Evolutionary conservation across 164 flowering plant genomes (phyloP), one percentile per base, ranked within the genome.

Genomic region (Berberis thunbergii): DNA sequence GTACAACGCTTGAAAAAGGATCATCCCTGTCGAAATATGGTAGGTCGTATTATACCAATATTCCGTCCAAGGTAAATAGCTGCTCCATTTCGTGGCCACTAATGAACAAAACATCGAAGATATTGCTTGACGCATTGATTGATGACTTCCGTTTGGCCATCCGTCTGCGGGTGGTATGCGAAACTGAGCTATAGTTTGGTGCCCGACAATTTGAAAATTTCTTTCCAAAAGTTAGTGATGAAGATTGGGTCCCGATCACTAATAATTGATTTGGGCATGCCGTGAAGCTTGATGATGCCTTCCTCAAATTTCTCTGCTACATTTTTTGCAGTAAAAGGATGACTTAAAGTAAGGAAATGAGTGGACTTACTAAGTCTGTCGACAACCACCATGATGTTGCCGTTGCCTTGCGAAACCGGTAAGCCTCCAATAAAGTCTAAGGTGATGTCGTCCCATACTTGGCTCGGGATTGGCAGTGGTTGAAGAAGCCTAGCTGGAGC

Each of bases 251-350:
- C 63, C n/a, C 63, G 6, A 45, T 60, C 63, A 10, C 39, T 44
- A 6, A 60, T 39, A 7, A 60, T 60, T 10, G 64, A 61, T 10
- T 41, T 49, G 2, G 64, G 64, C 54, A 61, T 46, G 4, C 55
- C 54, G 39, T 61, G 64, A 39, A 61, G 58, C 7, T 13, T 9
- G 7, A 2, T 40, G 39, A 61, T 39, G 4, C 49, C 54, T 26
- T 45, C 42, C 2, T 48, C 41, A 48, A 46, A 61, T 6, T 41
- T 12, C 41, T 40, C 46, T 26, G 54, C 54, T 8, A 61, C 43
- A 5, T 1, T 3, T 2, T 54, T 2, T 2, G 54, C 45, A 7
- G 54, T 11, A 9, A 6, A 61, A 10, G 50, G 64, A 46, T n/a
- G 50, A 3, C 11, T 3, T 4, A 61, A n/a, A n/a, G 43, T 3